Base-by-base conservation (phyloP, 306 rosid species). In the Medicago truncatula region DNA sequence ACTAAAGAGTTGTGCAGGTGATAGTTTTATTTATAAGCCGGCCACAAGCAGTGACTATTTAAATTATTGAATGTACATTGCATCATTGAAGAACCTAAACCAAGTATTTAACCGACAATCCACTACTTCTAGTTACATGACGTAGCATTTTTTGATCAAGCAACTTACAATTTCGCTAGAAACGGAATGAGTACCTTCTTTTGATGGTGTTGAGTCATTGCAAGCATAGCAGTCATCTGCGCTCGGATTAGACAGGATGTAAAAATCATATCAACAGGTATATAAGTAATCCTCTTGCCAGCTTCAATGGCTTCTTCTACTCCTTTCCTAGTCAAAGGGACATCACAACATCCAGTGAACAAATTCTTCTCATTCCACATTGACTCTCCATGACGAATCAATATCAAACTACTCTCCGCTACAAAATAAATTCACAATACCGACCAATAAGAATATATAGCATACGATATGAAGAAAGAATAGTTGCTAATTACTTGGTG, bases 181-280 rank as follows among this genome's bases (percentile, higher is more conserved):
- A 39, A 73, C 28, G 39, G 61, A 28, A n/a, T 8, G 1, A 18
- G 31, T 77, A 92, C 98, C 97, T 95, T 95, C 82, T 75, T 89
- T 36, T 86, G 91, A 46, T 72, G 89, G 59, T 92, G 97, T 76
- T 92, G 97, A 36, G 97, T 88, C 98, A 95, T 87, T 20, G 96
- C 96, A 77, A 92, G 98, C 98, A 94, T 95, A 54, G 98, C 97
- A 34, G 98, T 95, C 98, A 95, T 90, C 83, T 92, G 92, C 2
- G 98, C 97, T 31, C 98, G 93, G 75, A 92, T 90, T 61, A 95
- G 86, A 2, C 89, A 79, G 58, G 98, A 95, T 1, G 97, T 89
- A 71, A 70, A 95, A 78, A 95, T 92, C 49, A 90, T 76, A 86
- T 95, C 98, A 9, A 92, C 86, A 0, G 97, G 98, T 83, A 95